A percentile compares a stretch with the other conserved stretches of the same genome.
These are phyloP conservation scores for Hypomyces perniciosus DNA, from an alignment of 2,329 filamentous ascomycete species.

Conservation along the genomic window DNA sequence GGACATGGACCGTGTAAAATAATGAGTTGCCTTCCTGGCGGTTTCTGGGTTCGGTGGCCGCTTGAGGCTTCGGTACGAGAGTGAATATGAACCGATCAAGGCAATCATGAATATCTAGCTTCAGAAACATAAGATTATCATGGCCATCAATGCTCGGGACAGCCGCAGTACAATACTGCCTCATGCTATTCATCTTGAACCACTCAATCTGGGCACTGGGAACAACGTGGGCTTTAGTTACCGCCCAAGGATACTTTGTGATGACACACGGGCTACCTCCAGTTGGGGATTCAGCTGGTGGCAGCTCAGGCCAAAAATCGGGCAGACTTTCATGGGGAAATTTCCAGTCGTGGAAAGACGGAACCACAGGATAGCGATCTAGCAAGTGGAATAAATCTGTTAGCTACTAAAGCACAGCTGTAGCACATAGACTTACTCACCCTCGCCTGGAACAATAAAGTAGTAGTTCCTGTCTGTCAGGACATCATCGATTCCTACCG, in stretches of 20 bases:
- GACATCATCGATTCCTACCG: not conserved
- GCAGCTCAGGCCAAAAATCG: not conserved
- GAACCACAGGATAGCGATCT: not conserved
- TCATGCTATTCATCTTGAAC: not conserved
- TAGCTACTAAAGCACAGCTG: not conserved
- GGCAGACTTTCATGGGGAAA: not conserved
- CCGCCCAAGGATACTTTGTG: not conserved
- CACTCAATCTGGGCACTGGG: not conserved
- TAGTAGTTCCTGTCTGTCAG: not conserved
- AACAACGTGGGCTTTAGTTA: not conserved
- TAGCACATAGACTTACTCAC: not conserved
- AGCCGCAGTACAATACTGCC: not conserved
- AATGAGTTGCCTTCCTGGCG: too few relatives aligned
- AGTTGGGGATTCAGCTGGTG: not conserved
- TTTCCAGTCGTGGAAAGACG: not conserved
- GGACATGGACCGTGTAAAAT: not conserved
- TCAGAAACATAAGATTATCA: not conserved
- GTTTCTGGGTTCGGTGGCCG: too few relatives aligned
- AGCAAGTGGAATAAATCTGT: not conserved
- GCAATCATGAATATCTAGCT: not conserved
- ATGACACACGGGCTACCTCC: not conserved
- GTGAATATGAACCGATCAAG: not conserved
- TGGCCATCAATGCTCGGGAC: not conserved
- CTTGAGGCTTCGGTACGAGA: not conserved
- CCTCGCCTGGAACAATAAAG: not conserved